Evolutionary conservation across 1,284 basidiomycete genomes (phyloP).

Genomic region (Puccinia polysora): DNA sequence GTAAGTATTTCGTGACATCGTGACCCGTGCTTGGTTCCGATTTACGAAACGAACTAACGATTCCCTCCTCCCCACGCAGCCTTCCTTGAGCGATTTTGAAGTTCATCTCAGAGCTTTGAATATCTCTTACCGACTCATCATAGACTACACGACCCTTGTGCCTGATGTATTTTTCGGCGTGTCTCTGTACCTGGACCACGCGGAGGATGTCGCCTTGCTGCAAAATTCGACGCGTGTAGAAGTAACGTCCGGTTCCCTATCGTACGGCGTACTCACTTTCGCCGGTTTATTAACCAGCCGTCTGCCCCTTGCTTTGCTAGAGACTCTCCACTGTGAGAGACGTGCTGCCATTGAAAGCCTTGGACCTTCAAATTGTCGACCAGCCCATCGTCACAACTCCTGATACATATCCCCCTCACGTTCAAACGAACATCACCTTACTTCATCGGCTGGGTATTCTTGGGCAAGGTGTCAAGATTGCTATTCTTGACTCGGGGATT

Average conservation of each 20-base stretch:
- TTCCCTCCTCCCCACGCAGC: neutral
- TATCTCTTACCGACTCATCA: conserved; percentile 26
- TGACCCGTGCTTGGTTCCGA: neutral
- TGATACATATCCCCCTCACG: conserved; percentile 53
- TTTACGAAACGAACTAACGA: neutral
- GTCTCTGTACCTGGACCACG: conserved; percentile 17
- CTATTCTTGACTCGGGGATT: conserved; percentile 54
- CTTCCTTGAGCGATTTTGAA: conserved; percentile 26
- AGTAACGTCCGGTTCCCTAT: conserved; percentile 2
- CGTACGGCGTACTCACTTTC: neutral
- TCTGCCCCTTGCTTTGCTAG: neutral
- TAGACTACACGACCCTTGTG: conserved; percentile 31
- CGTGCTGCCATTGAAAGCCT: conserved; percentile 19
- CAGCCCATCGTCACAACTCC: neutral
- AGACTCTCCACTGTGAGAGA: conserved; percentile 15
- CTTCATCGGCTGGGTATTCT: conserved; percentile 46
- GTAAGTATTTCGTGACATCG: conserved; percentile 5
- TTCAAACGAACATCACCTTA: conserved; percentile 60
- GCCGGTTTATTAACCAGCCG: neutral
- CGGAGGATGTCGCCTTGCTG: conserved; percentile 12
- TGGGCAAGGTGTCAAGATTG: conserved; percentile 34
- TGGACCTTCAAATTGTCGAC: neutral
- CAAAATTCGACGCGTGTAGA: conserved; percentile 22
- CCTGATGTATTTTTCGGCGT: conserved; percentile 41
- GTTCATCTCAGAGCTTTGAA: conserved; percentile 12